Base-by-base conservation (phyloP, 371 early-diverging fungal species). In the Mortierella sp. region DNA sequence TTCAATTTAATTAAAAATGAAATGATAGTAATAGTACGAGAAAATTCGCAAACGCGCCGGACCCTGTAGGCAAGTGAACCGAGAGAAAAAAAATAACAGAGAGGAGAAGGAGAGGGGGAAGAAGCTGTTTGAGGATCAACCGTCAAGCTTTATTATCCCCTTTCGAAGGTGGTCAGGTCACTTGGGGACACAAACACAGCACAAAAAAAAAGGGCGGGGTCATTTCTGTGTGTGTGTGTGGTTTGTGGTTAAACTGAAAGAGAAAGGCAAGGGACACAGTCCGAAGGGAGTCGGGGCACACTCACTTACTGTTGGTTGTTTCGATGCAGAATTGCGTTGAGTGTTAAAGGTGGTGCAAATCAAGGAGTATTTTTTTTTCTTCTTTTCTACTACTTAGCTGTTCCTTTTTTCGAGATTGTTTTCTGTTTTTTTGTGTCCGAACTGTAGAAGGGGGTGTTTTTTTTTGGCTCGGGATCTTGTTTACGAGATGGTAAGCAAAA, bases 271-370 rank as follows among this genome's bases (percentile, higher is more conserved):
- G 29, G 53, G 14, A n/a, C n/a, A n/a, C n/a, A n/a, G n/a, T n/a
- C n/a, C n/a, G n/a, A n/a, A 2, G 53, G 4, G 34, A 5, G 47
- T 2, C 16, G 24, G 14, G 24, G 24, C n/a, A 50, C 1, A 22
- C 50, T 61, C 31, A 10, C 34, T 58, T 22, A 19, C 55, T 11
- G n/a, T 53, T 29, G 29, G 26, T 53, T 31, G 13, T 9, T 34
- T 58, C 61, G 37, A 31, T 58, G n/a, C 37, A 61, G 39, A 22
- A 37, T 34, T 61, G 61, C 61, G 61, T 61, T 31, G 48, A 52
- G 6, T 9, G 22, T 14, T n/a, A 52, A n/a, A 13, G 61, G 37
- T 37, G 34, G 16, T 53, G 55, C 31, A 53, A 53, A 26, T 13
- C 13, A 3, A 50, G 24, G 14, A 14, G 50, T 16, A 31, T 31